Evolutionary conservation across 192 early-diverging fungal genomes (phyloP).

Genomic region (Coemansia sp.): DNA sequence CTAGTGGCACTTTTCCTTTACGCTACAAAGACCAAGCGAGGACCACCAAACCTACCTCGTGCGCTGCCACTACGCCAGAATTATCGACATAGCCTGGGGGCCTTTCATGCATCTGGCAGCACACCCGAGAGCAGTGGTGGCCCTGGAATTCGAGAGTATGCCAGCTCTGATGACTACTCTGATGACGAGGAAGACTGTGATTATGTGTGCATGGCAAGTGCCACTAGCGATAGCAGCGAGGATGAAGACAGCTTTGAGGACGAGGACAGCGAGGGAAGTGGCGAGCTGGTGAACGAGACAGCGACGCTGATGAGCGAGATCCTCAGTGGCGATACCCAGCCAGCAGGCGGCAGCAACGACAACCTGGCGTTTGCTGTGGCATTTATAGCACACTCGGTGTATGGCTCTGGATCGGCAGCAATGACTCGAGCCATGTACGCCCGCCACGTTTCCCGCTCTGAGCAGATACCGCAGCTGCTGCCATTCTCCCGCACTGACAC

Average conservation of each 20-base stretch:
- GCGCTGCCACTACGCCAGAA: neutral
- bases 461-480: constrained; percentile 4
- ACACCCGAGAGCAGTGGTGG: neutral
- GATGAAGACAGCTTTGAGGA: constrained; percentile 19
- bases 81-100: neutral
- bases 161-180: neutral
- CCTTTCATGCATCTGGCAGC: neutral
- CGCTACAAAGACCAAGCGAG: constrained; percentile 16
- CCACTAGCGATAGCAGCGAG: constrained; percentile 17
- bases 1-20: constrained; percentile 25
- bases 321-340: constrained; percentile 4
- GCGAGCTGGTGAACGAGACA: constrained; percentile 8
- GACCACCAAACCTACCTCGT: neutral
- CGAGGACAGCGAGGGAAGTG: constrained; percentile 8
- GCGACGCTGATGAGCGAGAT: constrained; percentile 38
- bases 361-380: constrained; percentile 30
- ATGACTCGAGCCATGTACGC: constrained; percentile 43
- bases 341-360: constrained; percentile 16
- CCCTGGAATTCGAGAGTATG: neutral
- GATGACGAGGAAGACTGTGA: constrained; percentile 28
- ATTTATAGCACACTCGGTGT: constrained; percentile 39
- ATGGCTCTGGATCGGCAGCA: constrained; percentile 7
- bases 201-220: constrained; percentile 19
- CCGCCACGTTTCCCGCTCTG: constrained; percentile 9
- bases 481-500: constrained; percentile 31